These are phyloP conservation scores for Mucor irregularis DNA, from an alignment of 371 early-diverging fungal species.

Conservation along the genomic window DNA sequence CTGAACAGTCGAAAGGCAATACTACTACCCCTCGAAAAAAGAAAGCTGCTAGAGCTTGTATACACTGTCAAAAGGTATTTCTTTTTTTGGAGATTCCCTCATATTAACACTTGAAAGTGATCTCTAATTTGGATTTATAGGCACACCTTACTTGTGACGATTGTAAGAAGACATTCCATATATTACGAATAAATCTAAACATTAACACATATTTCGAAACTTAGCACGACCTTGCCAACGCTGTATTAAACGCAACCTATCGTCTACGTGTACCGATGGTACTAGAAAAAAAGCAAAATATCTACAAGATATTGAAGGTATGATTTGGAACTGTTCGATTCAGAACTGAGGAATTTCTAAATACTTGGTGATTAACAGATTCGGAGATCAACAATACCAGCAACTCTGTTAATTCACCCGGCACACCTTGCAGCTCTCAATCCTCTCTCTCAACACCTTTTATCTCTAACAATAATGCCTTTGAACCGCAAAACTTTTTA, in stretches of 20 bases:
- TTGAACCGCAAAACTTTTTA: conserved; percentile 17
- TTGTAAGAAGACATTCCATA: no score
- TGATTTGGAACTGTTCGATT: no score
- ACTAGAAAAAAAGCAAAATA: conserved; percentile 85
- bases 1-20: conserved; percentile 18
- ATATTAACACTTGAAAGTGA: neutral
- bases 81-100: no score
- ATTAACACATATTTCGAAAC: no score
- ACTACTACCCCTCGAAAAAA: conserved; percentile 22
- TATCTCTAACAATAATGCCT: conserved; percentile 2
- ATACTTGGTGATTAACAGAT: neutral
- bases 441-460: conserved; percentile 18
- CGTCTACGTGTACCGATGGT: conserved; percentile 74
- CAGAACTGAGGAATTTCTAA: no score
- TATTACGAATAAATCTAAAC: no score
- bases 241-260: conserved; percentile 76
- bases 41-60: conserved; percentile 43
- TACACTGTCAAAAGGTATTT: conserved; percentile 51
- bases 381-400: neutral
- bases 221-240: conserved; percentile 79
- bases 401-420: neutral
- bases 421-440: conserved; percentile 18
- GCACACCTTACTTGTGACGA: conserved; percentile 68
- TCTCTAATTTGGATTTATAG: conserved; percentile 3
- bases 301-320: conserved; percentile 56